A percentile compares a stretch with the other conserved stretches of the same genome.
Conservation (phyloP, 1,139 yeast genomes). For the Magnusiomyces suaveolens region DNA sequence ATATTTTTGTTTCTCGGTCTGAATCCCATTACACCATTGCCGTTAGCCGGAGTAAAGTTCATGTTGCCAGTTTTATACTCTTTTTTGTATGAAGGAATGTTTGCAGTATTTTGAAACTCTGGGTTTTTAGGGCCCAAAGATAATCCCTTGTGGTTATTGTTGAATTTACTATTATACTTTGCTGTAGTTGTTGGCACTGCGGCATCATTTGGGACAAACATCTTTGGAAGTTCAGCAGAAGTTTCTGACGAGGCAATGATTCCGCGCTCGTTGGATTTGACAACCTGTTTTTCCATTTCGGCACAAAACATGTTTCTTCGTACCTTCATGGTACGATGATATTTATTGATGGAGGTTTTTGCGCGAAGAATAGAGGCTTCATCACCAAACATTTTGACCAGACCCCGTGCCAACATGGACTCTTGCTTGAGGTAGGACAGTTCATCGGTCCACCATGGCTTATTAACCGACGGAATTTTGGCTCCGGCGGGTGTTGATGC, state of each 20-base stretch:
- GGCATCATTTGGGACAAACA: neutral
- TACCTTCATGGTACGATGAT: neutral
- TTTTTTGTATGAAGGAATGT: too few relatives aligned
- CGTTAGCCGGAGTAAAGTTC: too few relatives aligned
- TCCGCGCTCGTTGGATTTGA: neutral
- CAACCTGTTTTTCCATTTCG: neutral
- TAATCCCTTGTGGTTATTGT: too few relatives aligned
- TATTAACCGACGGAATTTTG: neutral
- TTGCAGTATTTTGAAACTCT: too few relatives aligned
- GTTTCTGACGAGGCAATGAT: neutral
- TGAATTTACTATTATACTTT: too few relatives aligned
- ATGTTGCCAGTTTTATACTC: too few relatives aligned
- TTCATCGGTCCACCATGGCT: slow-evolving; percentile 5
- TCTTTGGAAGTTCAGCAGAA: neutral
- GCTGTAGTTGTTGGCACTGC: neutral
- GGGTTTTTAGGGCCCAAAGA: too few relatives aligned
- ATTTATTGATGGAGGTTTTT: neutral
- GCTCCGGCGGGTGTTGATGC: neutral
- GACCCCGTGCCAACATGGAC: neutral
- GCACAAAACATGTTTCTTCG: neutral
- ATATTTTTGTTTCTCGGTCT: neutral
- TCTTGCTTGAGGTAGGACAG: neutral
- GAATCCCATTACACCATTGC: neutral
- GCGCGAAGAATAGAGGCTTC: slow-evolving; percentile 1
- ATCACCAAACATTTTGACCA: slow-evolving; percentile 3